These are phyloP conservation scores for Pterocarpus santalinus DNA, from an alignment of 306 rosid species.

Conservation along the genomic window DNA sequence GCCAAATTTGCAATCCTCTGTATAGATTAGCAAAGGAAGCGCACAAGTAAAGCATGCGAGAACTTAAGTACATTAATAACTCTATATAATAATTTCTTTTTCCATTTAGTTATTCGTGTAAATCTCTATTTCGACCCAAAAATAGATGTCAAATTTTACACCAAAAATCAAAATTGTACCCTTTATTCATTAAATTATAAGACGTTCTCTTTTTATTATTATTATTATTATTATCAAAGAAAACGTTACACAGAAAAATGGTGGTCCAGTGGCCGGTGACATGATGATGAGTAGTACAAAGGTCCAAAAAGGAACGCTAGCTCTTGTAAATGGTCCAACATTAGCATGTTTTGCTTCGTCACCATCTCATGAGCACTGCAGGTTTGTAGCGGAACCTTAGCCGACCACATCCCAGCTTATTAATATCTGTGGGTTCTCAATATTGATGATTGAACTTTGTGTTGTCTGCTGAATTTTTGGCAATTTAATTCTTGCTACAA, in stretches of 20 bases:
- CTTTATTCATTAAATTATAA: neutral
- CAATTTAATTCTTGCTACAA: neutral
- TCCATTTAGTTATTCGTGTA: neutral
- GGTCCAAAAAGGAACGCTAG: conserved; percentile 36
- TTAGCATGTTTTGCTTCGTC: conserved; percentile 40
- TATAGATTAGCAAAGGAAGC: no score
- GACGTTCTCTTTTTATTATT: neutral
- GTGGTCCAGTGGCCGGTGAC: conserved; percentile 7
- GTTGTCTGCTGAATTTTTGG: conserved; percentile 8
- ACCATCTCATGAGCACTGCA: conserved; percentile 18
- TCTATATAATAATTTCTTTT: no score
- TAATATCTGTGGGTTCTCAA: conserved; percentile 45
- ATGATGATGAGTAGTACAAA: neutral
- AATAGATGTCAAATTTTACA: neutral
- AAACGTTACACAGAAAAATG: neutral
- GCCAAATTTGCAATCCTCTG: no score
- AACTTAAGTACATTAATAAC: no score
- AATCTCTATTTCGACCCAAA: conserved; percentile 11
- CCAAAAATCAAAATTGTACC: neutral
- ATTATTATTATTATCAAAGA: neutral
- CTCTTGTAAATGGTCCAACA: conserved; percentile 25
- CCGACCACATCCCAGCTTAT: conserved; percentile 34
- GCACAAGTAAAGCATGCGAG: no score
- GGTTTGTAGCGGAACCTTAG: conserved; percentile 6
- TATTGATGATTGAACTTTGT: neutral